These are phyloP conservation scores for Septoria linicola DNA, from an alignment of 2,329 filamentous ascomycete species.

Conservation along the genomic window DNA sequence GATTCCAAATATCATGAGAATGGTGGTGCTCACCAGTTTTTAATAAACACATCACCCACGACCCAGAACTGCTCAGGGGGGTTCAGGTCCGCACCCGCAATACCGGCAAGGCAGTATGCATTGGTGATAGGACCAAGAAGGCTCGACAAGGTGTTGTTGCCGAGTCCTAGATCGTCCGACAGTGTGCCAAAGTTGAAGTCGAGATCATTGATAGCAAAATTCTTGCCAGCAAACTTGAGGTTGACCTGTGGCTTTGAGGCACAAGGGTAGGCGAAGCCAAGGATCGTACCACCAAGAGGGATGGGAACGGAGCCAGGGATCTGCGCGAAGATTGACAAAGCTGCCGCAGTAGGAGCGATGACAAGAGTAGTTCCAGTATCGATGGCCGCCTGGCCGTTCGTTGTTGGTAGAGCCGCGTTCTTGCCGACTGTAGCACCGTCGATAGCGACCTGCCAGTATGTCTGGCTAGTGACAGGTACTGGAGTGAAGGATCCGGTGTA, in stretches of 20 bases:
- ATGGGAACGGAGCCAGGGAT: constrained; percentile 37
- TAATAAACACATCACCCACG: constrained; percentile 30
- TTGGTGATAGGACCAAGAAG: constrained; percentile 10
- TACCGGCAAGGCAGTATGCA: constrained; percentile 23
- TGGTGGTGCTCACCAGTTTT: constrained; percentile 33
- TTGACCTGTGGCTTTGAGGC: constrained; percentile 31
- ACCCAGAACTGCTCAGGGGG: constrained; percentile 26
- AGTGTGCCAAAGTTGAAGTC: constrained; percentile 29
- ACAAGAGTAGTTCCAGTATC: constrained; percentile 37
- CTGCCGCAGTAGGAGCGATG: constrained; percentile 35
- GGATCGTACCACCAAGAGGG: constrained; percentile 26
- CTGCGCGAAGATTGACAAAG: constrained; percentile 35
- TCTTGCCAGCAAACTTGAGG: constrained; percentile 31
- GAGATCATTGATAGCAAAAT: constrained; percentile 29
- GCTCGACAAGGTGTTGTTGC: constrained; percentile 13
- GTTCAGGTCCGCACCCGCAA: constrained; percentile 25
- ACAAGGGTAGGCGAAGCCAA: constrained; percentile 38
- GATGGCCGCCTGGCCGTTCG: constrained; percentile 29
- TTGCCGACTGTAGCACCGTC: constrained; percentile 23
- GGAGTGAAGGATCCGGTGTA: constrained; percentile 30
- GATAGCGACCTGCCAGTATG: constrained; percentile 34
- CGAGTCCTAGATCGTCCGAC: constrained; percentile 20
- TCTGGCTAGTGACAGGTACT: constrained; percentile 29
- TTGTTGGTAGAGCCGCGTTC: constrained; percentile 13
- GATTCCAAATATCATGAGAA: too few relatives aligned